These are phyloP conservation scores for Magnolia kwangsiensis DNA, from an alignment of 164 flowering plant genomes.

Conservation along the genomic window DNA sequence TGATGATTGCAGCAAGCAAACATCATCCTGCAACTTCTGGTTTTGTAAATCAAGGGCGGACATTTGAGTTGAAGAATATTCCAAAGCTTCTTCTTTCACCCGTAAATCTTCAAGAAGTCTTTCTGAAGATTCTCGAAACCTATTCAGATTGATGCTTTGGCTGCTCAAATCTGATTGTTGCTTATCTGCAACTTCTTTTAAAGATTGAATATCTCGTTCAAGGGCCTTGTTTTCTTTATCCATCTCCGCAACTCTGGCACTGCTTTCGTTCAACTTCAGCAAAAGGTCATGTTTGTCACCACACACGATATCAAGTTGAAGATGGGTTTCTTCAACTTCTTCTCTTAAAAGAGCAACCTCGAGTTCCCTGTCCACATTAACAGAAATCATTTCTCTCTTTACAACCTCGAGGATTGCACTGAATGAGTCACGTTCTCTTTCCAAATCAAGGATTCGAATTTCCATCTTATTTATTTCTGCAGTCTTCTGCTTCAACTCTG, in stretches of 20 bases:
- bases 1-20: slow-evolving; percentile 27
- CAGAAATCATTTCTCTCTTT: slow-evolving; percentile 41
- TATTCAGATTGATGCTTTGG: neutral
- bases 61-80: slow-evolving; percentile 25
- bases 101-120: slow-evolving; percentile 24
- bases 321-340: slow-evolving; percentile 23
- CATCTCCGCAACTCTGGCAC: slow-evolving; percentile 24
- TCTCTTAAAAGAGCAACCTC: slow-evolving; percentile 33
- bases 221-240: slow-evolving; percentile 26
- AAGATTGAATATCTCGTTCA: slow-evolving; percentile 27
- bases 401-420: slow-evolving; percentile 33
- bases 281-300: slow-evolving; percentile 25
- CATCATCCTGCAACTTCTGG: slow-evolving; percentile 29
- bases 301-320: neutral
- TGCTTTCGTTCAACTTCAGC: slow-evolving; percentile 22
- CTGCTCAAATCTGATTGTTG: slow-evolving; percentile 1
- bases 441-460: slow-evolving; percentile 27
- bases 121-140: slow-evolving; percentile 9
- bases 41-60: slow-evolving; percentile 29
- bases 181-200: slow-evolving; percentile 29
- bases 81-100: slow-evolving; percentile 38
- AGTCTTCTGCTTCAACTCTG: slow-evolving; percentile 31
- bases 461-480: slow-evolving; percentile 27
- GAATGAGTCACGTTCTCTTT: slow-evolving; percentile 21
- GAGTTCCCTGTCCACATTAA: slow-evolving; percentile 39